phyloP scores from a whole-genome alignment of 495 filamentous ascomycete genomes.

The Xeromyces bisporus region DNA sequence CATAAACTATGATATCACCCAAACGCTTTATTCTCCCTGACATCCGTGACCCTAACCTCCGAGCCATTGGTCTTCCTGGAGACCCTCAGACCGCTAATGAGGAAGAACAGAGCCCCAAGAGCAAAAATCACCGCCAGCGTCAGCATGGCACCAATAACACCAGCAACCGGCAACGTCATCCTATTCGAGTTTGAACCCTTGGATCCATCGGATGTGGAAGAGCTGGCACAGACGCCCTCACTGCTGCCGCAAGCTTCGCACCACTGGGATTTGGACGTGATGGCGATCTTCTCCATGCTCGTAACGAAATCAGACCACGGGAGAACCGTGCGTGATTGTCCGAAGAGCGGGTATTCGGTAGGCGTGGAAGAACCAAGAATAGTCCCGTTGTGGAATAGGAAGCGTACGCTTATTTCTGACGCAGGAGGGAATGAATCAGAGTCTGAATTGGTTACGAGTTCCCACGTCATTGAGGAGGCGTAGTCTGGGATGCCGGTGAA shows the following conservation, averaged over 20 bases:
- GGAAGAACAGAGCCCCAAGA: conserved; percentile 27
- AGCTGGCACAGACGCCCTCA: conserved; percentile 18
- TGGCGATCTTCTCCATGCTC: conserved; percentile 24
- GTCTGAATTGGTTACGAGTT: conserved; percentile 31
- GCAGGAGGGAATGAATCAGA: conserved; percentile 21
- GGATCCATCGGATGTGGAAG: conserved; percentile 5
- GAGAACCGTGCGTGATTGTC: conserved; percentile 14
- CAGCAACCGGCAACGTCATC: conserved; percentile 27
- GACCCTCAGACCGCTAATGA: conserved; percentile 26
- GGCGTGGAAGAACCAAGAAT: conserved; percentile 11
- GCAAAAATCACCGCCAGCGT: conserved; percentile 38
- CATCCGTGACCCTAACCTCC: background rate
- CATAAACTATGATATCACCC: no score
- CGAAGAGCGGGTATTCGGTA: conserved; percentile 28
- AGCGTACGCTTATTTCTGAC: conserved; percentile 28
- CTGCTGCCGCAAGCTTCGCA: conserved; percentile 30
- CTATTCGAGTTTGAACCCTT: conserved; percentile 6
- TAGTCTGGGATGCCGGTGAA: conserved; percentile 37
- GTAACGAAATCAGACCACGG: conserved; percentile 27
- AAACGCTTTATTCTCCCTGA: conserved; percentile 1
- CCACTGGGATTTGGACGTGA: conserved; percentile 24
- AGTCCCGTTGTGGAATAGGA: conserved; percentile 38
- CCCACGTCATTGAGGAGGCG: conserved; percentile 36
- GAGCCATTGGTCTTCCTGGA: conserved; percentile 17
- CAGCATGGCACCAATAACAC: conserved; percentile 47